phyloP scores from a whole-genome alignment of 768 basidiomycete genomes.

The Pleurotus tuber-regium region DNA sequence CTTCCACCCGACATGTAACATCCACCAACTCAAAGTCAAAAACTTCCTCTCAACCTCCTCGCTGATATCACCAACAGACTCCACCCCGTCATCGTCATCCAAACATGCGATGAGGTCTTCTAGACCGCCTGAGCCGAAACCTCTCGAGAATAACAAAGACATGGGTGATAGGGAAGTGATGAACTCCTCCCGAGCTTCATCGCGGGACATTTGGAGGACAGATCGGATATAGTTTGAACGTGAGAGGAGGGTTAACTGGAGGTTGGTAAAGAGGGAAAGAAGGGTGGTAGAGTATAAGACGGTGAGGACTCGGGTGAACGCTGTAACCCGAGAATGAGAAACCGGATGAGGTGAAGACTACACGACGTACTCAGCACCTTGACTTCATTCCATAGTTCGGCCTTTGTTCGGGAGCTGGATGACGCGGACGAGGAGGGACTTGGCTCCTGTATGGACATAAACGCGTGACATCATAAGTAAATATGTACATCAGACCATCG shows the following conservation, averaged over 20 bases:
- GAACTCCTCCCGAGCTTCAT: conserved; percentile 50
- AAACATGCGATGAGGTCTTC: neutral
- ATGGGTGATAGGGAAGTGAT: conserved; percentile 38
- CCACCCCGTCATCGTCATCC: conserved; percentile 19
- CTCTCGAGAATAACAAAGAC: conserved; percentile 31
- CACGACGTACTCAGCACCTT: conserved; percentile 75
- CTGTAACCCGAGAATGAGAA: conserved; percentile 34
- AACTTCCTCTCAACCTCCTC: conserved; percentile 78
- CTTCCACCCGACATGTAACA: conserved; percentile 90
- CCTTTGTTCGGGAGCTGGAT: conserved; percentile 48
- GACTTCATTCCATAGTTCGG: conserved; percentile 89
- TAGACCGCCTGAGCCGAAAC: conserved; percentile 21
- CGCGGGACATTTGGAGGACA: conserved; percentile 56
- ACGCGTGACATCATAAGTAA: too few species aligned
- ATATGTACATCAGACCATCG: too few species aligned
- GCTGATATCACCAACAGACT: conserved; percentile 30
- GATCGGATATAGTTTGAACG: conserved; percentile 77
- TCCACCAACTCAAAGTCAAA: conserved; percentile 90
- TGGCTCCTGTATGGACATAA: conserved; percentile 22
- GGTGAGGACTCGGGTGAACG: conserved; percentile 85
- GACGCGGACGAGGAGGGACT: neutral
- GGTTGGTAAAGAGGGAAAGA: conserved; percentile 79
- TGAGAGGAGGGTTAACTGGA: conserved; percentile 85
- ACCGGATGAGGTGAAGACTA: neutral
- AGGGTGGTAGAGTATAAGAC: conserved; percentile 84